Evolutionary conservation across 257 asterid genomes (phyloP), one percentile per base, ranked within the genome.

Genomic region (Echium plantagineum): DNA sequence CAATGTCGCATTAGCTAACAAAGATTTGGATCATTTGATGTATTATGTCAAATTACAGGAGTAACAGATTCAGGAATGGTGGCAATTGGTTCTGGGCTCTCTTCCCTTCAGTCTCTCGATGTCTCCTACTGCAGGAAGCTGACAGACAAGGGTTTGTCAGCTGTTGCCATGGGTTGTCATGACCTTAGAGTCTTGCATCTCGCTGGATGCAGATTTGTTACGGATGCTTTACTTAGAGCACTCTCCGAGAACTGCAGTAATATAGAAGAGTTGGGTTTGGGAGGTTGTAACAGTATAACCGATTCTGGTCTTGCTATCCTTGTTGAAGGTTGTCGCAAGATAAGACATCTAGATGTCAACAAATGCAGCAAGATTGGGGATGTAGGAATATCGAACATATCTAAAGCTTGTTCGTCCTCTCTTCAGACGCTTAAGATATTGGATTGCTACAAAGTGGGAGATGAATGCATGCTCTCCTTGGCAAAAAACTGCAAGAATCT

Each of bases 71-170:
- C 71, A 46, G 98, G 96, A 72, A 61, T 91, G 76, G 22, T 66
- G 20, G 82, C 85, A 57, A 75, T 91, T 58, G 95, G 85, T 57
- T 70, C 83, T 8, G 77, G 85, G 71, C 84, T 91, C 57, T 78
- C 77, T 65, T 75, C 66, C 68, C 73, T 91, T 53, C 90, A 79
- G 74, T 84, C 81, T 60, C 71, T 91, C 61, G 98, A 91, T 58
- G 94, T 82, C 32, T 85, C 97, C 63, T 71, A 85, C 77, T 88
- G 98, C 83, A 81, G 94, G 72, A 89, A 84, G 77, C 74, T 91
- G 47, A 82, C 95, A 1, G 95, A 88, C 71, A 78, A 79, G 81
- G 98, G 98, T 12, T 70, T 91, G 47, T 76, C 94, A 49, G 77
- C 85, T 62, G 77, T 91, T 63, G 93, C 90, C 9, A 71, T 74